phyloP scores from a whole-genome alignment of 768 basidiomycete species.

The Neoboletus magnificus region DNA sequence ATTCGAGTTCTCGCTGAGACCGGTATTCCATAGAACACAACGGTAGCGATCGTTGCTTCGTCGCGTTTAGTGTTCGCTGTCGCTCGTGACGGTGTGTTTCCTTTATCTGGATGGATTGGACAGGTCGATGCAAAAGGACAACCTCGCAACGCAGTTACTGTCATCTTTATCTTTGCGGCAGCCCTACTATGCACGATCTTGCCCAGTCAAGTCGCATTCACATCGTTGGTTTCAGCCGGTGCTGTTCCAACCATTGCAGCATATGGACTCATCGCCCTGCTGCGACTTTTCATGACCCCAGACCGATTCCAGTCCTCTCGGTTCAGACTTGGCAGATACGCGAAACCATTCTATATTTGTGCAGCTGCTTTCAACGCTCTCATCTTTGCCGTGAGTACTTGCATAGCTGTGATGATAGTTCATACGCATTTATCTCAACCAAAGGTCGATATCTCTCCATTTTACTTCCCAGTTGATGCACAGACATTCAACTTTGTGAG shows the following conservation, averaged over 20 bases:
- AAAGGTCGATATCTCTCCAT: conserved; percentile 82
- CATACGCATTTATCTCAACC: conserved; percentile 3
- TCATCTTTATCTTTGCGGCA: conserved; percentile 80
- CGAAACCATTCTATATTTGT: conserved; percentile 64
- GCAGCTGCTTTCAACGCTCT: conserved; percentile 71
- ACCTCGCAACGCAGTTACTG: conserved; percentile 81
- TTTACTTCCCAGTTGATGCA: conserved; percentile 77
- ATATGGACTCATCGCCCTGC: conserved; percentile 75
- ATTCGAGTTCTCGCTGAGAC: neutral
- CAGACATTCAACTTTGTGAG: conserved; percentile 83
- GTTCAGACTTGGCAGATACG: conserved; percentile 67
- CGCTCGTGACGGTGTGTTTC: conserved; percentile 91
- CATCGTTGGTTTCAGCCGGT: conserved; percentile 83
- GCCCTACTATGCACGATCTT: conserved; percentile 80
- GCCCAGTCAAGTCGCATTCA: conserved; percentile 89
- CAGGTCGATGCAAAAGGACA: conserved; percentile 67
- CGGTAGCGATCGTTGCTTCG: conserved; percentile 82
- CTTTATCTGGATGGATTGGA: conserved; percentile 80
- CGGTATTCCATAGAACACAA: conserved; percentile 60
- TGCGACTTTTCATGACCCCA: conserved; percentile 77
- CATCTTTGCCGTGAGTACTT: conserved; percentile 62
- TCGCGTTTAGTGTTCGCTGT: conserved; percentile 89
- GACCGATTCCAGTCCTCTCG: conserved; percentile 68
- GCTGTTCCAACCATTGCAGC: conserved; percentile 85
- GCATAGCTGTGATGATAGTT: neutral